These are phyloP conservation scores for Colletotrichum trifolii DNA, from an alignment of 2,329 filamentous ascomycete species.

Conservation along the genomic window DNA sequence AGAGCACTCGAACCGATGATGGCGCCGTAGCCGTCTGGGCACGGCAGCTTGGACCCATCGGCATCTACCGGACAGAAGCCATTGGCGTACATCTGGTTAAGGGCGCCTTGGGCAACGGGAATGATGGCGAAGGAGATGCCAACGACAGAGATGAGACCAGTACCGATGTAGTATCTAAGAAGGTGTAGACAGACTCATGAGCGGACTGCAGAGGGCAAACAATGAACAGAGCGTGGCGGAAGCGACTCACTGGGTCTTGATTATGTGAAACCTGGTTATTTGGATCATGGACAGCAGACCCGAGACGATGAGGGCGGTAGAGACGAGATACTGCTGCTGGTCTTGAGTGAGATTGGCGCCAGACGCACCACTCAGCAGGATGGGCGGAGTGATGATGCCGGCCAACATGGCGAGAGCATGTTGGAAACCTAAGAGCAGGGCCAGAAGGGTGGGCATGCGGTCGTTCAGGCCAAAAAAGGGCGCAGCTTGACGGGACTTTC, in stretches of 20 bases:
- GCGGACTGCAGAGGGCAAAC: not conserved
- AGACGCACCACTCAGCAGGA: constrained; percentile 72
- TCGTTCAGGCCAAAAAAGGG: constrained; percentile 90
- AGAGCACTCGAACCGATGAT: constrained; percentile 76
- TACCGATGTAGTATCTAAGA: constrained; percentile 77
- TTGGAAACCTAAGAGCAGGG: constrained; percentile 80
- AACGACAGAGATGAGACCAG: constrained; percentile 82
- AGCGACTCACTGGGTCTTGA: constrained; percentile 64
- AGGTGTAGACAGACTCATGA: not conserved
- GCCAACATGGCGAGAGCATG: constrained; percentile 83
- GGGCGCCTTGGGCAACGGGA: constrained; percentile 76
- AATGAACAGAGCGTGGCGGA: no score
- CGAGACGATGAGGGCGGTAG: constrained; percentile 81
- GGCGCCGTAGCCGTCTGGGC: constrained; percentile 80
- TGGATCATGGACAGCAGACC: constrained; percentile 80
- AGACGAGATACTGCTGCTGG: constrained; percentile 81
- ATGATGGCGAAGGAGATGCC: constrained; percentile 84
- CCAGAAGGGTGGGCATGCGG: constrained; percentile 79
- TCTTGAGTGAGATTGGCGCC: constrained; percentile 71
- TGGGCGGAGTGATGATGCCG: constrained; percentile 80
- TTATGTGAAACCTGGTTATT: constrained; percentile 81
- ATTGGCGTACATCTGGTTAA: constrained; percentile 81
- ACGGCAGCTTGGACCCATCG: constrained; percentile 75
- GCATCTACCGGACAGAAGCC: constrained; percentile 72
- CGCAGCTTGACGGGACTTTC: constrained; percentile 65